Base-by-base conservation (phyloP, 1,139 yeast species). In the Yamadazyma spencermartinsiae region DNA sequence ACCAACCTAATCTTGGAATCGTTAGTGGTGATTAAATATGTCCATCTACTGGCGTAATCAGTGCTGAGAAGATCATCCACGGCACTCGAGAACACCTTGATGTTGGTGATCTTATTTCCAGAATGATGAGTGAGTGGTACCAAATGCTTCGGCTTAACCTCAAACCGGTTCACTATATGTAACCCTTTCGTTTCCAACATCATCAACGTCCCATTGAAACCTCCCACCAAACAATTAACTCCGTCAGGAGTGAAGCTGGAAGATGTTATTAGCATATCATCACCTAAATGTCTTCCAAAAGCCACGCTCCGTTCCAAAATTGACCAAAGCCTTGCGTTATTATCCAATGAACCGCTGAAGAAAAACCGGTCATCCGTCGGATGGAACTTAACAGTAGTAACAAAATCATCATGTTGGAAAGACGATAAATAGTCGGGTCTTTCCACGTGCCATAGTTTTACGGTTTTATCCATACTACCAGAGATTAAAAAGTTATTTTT, bases 321-420 rank as follows among this genome's bases (percentile, higher is more conserved):
- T 2, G 92, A 84, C 95, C 96, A 87, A 16, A 90, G 63, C 41
- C 95, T 63, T n/a, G 87, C 72, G 31, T 76, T 71, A 45, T 86
- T 84, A 55, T 88, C 96, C 46, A 89, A 68, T 34, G 94, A 84
- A 2, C 96, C 95, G 46, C 90, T 82, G 3, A 86, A 60, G 58
- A 90, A 88, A 55, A 89, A 90, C 26, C 98, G 65, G 56, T 90
- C 97, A 61, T 90, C 98, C 2, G 68, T 68, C 1, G 95, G 95
- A 53, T 88, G 96, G 58, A 90, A 90, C 36, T 76, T 77, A 4
- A 86, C 87, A 12, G 86, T 72, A 0, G 96, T 86, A 4, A 88
- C 96, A 59, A 87, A 85, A 59, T 88, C 96, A 23, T 80, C 76
- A 54, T 88, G 94, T 19, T 63, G 59, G 55, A 86, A 89, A 1